Conservation (phyloP, 192 early-diverging fungal genomes). For the Entophlyctis luteolus region DNA sequence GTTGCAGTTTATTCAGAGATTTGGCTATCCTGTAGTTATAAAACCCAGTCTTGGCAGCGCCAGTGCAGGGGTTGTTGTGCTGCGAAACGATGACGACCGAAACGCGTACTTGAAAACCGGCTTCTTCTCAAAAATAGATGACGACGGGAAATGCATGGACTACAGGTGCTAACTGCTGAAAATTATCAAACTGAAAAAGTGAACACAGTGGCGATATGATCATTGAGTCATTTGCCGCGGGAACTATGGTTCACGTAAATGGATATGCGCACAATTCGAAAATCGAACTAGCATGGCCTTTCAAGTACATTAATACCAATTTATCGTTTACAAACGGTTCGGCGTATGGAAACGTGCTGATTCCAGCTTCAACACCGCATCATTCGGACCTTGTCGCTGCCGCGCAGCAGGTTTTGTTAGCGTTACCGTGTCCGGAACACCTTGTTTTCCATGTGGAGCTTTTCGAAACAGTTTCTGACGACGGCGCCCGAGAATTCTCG, state of each 20-base stretch:
- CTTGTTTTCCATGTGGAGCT: slow-evolving; percentile 46
- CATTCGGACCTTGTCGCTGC: slow-evolving; percentile 20
- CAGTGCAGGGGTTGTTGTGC: slow-evolving; percentile 31
- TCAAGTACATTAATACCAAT: slow-evolving; percentile 42
- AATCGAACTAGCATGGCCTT: slow-evolving; percentile 38
- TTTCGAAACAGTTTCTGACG: slow-evolving; percentile 25
- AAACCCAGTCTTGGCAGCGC: slow-evolving; percentile 41
- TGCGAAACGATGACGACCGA: slow-evolving; percentile 18
- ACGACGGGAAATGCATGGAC: slow-evolving; percentile 28
- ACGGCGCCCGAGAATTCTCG: slow-evolving; percentile 1
- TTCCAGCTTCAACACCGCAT: slow-evolving; percentile 22
- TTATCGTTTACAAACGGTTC: slow-evolving; percentile 38
- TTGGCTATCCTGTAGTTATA: slow-evolving; percentile 18
- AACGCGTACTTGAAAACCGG: slow-evolving; percentile 27
- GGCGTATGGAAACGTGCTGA: slow-evolving; percentile 49
- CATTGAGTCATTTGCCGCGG: slow-evolving; percentile 33
- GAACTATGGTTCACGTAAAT: slow-evolving; percentile 44
- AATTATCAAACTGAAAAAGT: neutral
- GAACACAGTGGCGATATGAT: slow-evolving; percentile 35
- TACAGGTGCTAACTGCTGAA: slow-evolving; percentile 11
- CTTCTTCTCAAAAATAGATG: slow-evolving; percentile 30
- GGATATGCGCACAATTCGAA: slow-evolving; percentile 35
- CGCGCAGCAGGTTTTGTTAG: slow-evolving; percentile 26
- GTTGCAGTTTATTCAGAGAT: slow-evolving; percentile 20
- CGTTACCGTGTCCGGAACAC: slow-evolving; percentile 24